phyloP scores from a whole-genome alignment of 2,329 filamentous ascomycete species.

The Tolypocladium ovalisporum region DNA sequence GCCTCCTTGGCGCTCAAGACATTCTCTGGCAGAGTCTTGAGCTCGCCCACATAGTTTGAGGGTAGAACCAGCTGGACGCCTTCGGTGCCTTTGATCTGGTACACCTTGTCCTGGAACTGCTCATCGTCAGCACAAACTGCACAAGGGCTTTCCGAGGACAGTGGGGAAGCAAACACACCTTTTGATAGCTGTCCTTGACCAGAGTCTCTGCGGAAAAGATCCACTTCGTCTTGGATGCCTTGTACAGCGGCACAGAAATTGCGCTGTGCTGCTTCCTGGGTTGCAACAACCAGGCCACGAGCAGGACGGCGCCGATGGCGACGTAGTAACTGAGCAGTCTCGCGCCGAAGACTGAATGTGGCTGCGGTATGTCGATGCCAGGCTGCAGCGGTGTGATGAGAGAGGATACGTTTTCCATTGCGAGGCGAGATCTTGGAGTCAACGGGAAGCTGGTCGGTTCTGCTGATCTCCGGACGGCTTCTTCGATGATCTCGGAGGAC shows the following conservation, averaged over 20 bases:
- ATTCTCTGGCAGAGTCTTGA: constrained; percentile 37
- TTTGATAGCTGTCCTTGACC: constrained; percentile 36
- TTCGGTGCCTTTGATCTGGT: constrained; percentile 40
- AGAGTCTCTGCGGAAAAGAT: constrained; percentile 37
- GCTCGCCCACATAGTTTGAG: constrained; percentile 30
- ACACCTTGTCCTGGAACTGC: constrained; percentile 36
- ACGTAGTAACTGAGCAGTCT: constrained; percentile 28
- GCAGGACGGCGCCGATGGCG: constrained; percentile 22
- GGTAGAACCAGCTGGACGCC: constrained; percentile 37
- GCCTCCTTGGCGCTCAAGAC: constrained; percentile 36
- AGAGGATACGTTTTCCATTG: constrained; percentile 1
- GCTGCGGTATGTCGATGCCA: background rate
- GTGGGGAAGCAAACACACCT: constrained; percentile 20
- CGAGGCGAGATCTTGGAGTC: background rate
- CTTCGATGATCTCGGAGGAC: background rate
- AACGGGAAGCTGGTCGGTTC: background rate
- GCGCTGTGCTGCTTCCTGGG: constrained; percentile 14
- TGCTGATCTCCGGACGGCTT: constrained; percentile 1
- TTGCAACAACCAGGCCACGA: constrained; percentile 28
- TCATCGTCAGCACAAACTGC: constrained; percentile 7
- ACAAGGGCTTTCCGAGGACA: too few relatives aligned
- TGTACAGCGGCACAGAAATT: constrained; percentile 33
- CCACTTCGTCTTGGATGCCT: constrained; percentile 37
- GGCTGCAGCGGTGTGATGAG: background rate
- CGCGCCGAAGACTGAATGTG: background rate